Conservation (phyloP, 1,284 basidiomycete species). For the Sporisorium graminicola region DNA sequence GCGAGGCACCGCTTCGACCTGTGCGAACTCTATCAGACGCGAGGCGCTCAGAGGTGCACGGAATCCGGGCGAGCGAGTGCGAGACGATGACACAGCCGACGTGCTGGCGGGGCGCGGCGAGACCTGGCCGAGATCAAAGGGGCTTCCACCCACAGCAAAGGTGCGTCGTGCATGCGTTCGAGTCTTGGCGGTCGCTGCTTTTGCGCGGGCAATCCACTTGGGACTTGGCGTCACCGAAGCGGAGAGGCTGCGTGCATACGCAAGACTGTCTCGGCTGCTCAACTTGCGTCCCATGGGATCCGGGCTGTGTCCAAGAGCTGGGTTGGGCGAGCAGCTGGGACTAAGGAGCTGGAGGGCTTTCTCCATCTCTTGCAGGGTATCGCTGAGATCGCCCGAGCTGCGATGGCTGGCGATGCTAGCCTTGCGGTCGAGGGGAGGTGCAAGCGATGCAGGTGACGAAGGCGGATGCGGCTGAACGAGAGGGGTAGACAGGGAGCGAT, state of each 20-base stretch:
- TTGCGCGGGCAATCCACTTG: constrained; percentile 52
- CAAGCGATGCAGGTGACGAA: constrained; percentile 32
- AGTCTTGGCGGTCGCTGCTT: constrained; percentile 29
- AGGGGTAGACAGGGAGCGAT: constrained; percentile 21
- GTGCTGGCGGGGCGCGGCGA: constrained; percentile 53
- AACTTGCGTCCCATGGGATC: constrained; percentile 32
- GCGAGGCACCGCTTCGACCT: constrained; percentile 16
- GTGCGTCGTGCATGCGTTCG: constrained; percentile 22
- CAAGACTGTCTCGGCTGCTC: constrained; percentile 55
- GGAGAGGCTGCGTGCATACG: constrained; percentile 53
- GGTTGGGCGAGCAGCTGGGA: constrained; percentile 46
- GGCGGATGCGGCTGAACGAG: constrained; percentile 20
- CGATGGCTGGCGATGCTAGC: constrained; percentile 33
- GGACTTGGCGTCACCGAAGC: constrained; percentile 59
- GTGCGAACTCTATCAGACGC: constrained; percentile 34
- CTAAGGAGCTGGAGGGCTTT: constrained; percentile 57
- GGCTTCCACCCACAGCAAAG: constrained; percentile 28
- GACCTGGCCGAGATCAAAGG: constrained; percentile 23
- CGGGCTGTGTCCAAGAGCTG: constrained; percentile 27
- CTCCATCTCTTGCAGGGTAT: constrained; percentile 56
- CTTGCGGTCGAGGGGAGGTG: constrained; percentile 23
- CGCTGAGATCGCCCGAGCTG: constrained; percentile 50
- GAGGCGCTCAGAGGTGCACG: constrained; percentile 45
- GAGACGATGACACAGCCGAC: constrained; percentile 35
- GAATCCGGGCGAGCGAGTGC: constrained; percentile 23